phyloP scores from a whole-genome alignment of 805 yeast genomes.

The Jamesozyma rosinii region DNA sequence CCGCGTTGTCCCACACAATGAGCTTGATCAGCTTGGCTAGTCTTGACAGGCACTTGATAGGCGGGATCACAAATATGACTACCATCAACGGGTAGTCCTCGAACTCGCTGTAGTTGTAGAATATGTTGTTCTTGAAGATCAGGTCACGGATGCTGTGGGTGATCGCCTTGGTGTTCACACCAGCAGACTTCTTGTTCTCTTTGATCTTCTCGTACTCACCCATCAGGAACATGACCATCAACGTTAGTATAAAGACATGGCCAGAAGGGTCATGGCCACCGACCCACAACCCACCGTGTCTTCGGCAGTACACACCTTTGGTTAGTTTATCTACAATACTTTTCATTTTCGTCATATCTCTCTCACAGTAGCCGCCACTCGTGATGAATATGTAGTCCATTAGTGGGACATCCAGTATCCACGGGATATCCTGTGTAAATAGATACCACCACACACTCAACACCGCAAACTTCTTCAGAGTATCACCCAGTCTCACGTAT shows the following conservation, averaged over 20 bases:
- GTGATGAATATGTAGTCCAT: conserved; percentile 76
- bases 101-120: background rate
- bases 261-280: conserved; percentile 98
- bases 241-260: conserved; percentile 63
- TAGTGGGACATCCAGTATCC: conserved; percentile 46
- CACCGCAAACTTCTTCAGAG: conserved; percentile 30
- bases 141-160: background rate
- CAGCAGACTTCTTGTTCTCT: background rate
- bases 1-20: conserved; percentile 21
- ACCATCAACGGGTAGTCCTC: background rate
- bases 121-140: background rate
- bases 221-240: conserved; percentile 42
- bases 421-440: conserved; percentile 66
- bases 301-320: conserved; percentile 37
- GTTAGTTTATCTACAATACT: background rate
- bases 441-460: conserved; percentile 76
- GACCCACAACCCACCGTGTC: conserved; percentile 54
- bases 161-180: background rate
- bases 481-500: background rate
- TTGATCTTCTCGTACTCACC: conserved; percentile 38
- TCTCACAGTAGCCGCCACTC: conserved; percentile 74
- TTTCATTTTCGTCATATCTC: conserved; percentile 16
- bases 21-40: background rate
- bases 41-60: background rate
- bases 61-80: background rate